A percentile compares a stretch with the other conserved stretches of the same genome.
Conservation (phyloP, 2,329 filamentous ascomycete genomes). For the Neofusicoccum laricinum region DNA sequence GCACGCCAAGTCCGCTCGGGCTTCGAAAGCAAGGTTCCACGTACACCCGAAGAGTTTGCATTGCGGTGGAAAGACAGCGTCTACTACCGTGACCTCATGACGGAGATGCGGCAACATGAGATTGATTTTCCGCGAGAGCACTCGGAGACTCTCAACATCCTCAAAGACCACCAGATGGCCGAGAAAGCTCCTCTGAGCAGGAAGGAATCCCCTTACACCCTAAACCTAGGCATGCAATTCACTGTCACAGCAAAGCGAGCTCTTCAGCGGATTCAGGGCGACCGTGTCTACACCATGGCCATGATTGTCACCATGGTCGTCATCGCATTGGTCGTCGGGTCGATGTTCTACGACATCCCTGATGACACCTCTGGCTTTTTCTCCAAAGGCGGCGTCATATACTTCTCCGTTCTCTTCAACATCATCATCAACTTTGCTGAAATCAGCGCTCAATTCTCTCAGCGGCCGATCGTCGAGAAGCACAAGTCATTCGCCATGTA, state of each 20-base stretch:
- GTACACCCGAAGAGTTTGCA: constrained; percentile 49
- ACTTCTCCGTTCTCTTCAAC: constrained; percentile 60
- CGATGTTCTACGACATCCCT: constrained; percentile 56
- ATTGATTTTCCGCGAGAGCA: constrained; percentile 43
- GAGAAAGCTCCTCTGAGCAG: constrained; percentile 51
- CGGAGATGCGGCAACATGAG: constrained; percentile 54
- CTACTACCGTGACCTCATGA: constrained; percentile 38
- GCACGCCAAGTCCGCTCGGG: constrained; percentile 43
- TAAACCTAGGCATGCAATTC: constrained; percentile 50
- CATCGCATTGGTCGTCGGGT: constrained; percentile 62
- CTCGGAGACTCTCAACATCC: constrained; percentile 43
- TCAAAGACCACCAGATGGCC: constrained; percentile 44
- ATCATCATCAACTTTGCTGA: constrained; percentile 56
- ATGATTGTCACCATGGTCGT: constrained; percentile 49
- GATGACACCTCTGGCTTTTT: constrained; percentile 53
- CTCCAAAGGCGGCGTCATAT: constrained; percentile 56
- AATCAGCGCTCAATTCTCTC: constrained; percentile 61
- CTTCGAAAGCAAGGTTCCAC: constrained; percentile 45
- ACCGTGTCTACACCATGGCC: constrained; percentile 30
- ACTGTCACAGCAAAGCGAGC: constrained; percentile 29
- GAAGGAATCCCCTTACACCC: constrained; percentile 58
- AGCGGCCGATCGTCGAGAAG: constrained; percentile 89
- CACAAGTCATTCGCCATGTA: constrained; percentile 83
- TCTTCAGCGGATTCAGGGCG: constrained; percentile 32
- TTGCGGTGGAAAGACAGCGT: constrained; percentile 52